Evolutionary conservation across 2,329 filamentous ascomycete genomes (phyloP).

Genomic region (Mycosphaerella sp.): DNA sequence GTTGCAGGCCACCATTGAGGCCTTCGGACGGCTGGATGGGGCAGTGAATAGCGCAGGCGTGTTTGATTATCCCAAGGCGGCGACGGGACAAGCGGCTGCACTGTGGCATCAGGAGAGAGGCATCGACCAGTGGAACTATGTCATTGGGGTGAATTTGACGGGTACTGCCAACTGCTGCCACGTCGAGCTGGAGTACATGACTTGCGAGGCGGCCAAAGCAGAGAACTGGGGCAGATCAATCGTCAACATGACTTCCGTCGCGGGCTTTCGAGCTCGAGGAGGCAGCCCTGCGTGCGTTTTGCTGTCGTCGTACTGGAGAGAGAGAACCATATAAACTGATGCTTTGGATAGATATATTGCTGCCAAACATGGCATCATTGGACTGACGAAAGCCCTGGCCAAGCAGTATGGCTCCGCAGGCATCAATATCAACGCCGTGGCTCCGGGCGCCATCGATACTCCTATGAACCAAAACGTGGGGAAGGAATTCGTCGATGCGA

Average conservation of each 20-base stretch:
- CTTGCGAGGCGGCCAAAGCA: slow-evolving; percentile 35
- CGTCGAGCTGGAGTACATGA: slow-evolving; percentile 41
- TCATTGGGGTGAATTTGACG: slow-evolving; percentile 26
- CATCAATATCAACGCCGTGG: slow-evolving; percentile 25
- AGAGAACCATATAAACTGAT: neutral
- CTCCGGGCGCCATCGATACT: slow-evolving; percentile 31
- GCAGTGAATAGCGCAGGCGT: slow-evolving; percentile 40
- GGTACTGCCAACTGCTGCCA: slow-evolving; percentile 47
- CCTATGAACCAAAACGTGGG: slow-evolving; percentile 30
- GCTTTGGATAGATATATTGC: slow-evolving; percentile 8
- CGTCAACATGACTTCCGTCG: slow-evolving; percentile 47
- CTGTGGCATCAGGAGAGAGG: slow-evolving; percentile 19
- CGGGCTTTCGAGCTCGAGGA: slow-evolving; percentile 32
- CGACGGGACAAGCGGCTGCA: neutral
- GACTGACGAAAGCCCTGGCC: slow-evolving; percentile 21
- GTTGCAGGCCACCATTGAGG: slow-evolving; percentile 29
- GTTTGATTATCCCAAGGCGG: slow-evolving; percentile 8
- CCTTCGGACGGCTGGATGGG: slow-evolving; percentile 34
- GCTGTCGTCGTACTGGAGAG: neutral
- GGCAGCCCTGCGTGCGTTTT: slow-evolving; percentile 5
- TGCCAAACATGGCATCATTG: slow-evolving; percentile 25
- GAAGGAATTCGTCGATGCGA: neutral
- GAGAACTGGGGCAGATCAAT: slow-evolving; percentile 38
- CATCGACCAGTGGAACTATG: slow-evolving; percentile 23
- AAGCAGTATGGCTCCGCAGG: slow-evolving; percentile 18